Evolutionary conservation across 1,284 basidiomycete species (phyloP), one percentile per base, ranked within the genome.

Genomic region (Sporisorium iseilematis-ciliati): DNA sequence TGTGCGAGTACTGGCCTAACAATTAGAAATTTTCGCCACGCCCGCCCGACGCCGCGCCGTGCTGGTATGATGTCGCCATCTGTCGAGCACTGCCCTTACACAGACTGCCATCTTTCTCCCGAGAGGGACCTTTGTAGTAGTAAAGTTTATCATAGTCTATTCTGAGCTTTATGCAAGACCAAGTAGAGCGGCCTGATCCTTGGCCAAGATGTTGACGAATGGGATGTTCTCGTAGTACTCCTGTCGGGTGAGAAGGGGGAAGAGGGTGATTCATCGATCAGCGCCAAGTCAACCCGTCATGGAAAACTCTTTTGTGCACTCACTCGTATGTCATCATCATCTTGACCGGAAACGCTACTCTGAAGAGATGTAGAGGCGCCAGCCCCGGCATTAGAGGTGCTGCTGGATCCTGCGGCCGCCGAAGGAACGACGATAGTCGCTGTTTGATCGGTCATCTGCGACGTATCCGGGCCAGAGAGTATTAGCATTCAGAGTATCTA

Each of bases 151-250:
- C 21, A n/a, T 10, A 31, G 18, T 11, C 7, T 35, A 7, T 51
- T 18, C 7, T 26, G 6, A 7, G 5, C 1, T 54, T 38, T 60
- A 5, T 43, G 35, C 38, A 66, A 59, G 14, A 38, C 55, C 55
- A 1, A 75, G 48, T 0, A 57, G 33, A 10, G 56, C 23, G 11
- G 72, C 72, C 20, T 75, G 72, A 11, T 70, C 66, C 31, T 56
- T 57, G 3, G 66, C 55, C 5, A 75, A 14, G 18, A 75, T 66
- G 51, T 75, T 75, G 42, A 16, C 49, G 26, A 65, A 70, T 8
- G 72, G 58, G 5, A 75, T 25, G 56, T 64, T 12, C 7, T 38
- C 38, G 38, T 60, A 58, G 7, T 25, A 20, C 25, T 59, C 56
- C 59, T 65, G 48, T 29, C 12, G 11, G 0, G 42, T 12, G 29